Conservation (phyloP, 108 stramenopile species). For the Cyclotella cryptica region DNA sequence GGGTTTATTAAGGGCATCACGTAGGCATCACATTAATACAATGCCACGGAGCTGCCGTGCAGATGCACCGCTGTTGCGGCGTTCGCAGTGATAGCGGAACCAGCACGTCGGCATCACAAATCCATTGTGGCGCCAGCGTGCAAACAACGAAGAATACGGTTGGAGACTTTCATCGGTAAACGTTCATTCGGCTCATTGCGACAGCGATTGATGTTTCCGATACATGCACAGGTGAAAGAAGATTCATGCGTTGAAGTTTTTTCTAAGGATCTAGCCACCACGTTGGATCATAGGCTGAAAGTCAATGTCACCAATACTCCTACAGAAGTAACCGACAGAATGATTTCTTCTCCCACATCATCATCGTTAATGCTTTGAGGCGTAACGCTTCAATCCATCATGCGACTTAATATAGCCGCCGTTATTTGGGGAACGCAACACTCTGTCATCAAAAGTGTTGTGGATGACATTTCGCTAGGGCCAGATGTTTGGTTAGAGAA, state of each 20-base stretch:
- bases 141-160: too few relatives aligned
- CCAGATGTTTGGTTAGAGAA: slow-evolving; percentile 5
- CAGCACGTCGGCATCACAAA: too few relatives aligned
- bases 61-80: too few relatives aligned
- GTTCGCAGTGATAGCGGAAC: too few relatives aligned
- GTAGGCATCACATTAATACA: too few relatives aligned
- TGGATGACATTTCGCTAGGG: slow-evolving; percentile 47
- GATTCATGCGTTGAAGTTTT: background rate
- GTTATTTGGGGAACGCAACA: slow-evolving; percentile 91
- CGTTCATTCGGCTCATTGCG: background rate
- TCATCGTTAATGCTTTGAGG: slow-evolving; percentile 16
- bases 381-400: slow-evolving; percentile 61
- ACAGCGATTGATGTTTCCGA: background rate
- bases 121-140: too few relatives aligned
- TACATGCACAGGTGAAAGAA: background rate
- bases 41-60: too few relatives aligned
- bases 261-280: background rate
- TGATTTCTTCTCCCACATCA: background rate
- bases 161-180: background rate
- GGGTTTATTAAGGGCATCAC: too few relatives aligned
- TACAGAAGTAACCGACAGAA: background rate
- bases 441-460: slow-evolving; percentile 81
- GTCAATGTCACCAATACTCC: background rate
- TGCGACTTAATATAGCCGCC: slow-evolving; percentile 75
- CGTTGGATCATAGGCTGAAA: too few relatives aligned